A percentile compares a stretch with the other conserved stretches of the same genome.
Conservation (phyloP, 2,329 filamentous ascomycete genomes). For the Tolypocladium paradoxum region DNA sequence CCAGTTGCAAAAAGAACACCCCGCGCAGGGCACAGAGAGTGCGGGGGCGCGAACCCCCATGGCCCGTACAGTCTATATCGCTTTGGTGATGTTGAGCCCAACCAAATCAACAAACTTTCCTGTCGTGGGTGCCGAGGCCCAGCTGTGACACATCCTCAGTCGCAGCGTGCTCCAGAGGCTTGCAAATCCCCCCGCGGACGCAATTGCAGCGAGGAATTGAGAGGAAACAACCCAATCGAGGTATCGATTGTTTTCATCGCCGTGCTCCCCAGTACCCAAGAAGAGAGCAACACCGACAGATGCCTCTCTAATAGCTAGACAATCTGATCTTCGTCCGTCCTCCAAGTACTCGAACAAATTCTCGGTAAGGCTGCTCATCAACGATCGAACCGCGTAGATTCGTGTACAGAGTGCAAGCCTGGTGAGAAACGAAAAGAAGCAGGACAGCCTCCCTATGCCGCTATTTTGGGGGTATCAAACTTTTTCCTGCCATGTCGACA, state of each 20-base stretch:
- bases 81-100: constrained; percentile 15
- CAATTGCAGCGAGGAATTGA: background rate
- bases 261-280: background rate
- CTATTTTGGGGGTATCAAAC: constrained; percentile 26
- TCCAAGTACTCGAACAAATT: background rate
- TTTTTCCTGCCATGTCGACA: constrained; percentile 12
- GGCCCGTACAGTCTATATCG: constrained; percentile 27
- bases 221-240: background rate
- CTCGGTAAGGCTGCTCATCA: background rate
- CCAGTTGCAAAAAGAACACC: constrained; percentile 19
- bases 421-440: constrained; percentile 3
- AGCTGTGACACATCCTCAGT: background rate
- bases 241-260: background rate
- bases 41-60: constrained; percentile 20
- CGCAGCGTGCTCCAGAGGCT: background rate
- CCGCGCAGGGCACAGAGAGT: constrained; percentile 16
- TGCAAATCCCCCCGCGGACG: constrained; percentile 1
- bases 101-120: constrained; percentile 10
- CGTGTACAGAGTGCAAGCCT: background rate
- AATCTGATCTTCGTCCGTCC: background rate
- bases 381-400: background rate
- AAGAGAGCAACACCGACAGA: background rate
- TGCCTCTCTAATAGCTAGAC: background rate
- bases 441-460: constrained; percentile 12
- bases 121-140: constrained; percentile 11